A percentile compares a stretch with the other conserved stretches of the same genome.
phyloP scores from a whole-genome alignment of 495 filamentous ascomycete species.

The Durotheca rogersii region DNA sequence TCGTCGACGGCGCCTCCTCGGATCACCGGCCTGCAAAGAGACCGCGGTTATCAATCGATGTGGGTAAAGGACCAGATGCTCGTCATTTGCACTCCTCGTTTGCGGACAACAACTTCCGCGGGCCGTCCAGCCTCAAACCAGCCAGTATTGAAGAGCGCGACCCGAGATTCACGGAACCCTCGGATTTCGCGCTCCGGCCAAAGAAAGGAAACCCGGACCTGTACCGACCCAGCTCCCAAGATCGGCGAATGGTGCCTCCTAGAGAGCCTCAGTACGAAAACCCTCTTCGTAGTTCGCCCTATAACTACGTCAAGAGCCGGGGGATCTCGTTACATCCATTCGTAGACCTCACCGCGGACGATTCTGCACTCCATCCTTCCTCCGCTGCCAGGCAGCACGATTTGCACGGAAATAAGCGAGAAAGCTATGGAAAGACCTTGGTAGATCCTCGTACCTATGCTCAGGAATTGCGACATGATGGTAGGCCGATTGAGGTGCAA shows the following conservation, averaged over 20 bases:
- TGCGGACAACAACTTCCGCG: slow-evolving; percentile 7
- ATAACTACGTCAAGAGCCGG: background rate
- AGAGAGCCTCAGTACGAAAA: slow-evolving; percentile 5
- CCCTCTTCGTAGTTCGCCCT: background rate
- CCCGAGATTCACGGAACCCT: slow-evolving; percentile 16
- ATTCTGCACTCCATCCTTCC: slow-evolving; percentile 3
- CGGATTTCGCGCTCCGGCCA: slow-evolving; percentile 34
- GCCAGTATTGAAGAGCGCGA: slow-evolving; percentile 6
- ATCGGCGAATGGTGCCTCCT: background rate
- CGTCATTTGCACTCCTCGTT: slow-evolving; percentile 3
- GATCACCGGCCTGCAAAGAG: slow-evolving; percentile 18
- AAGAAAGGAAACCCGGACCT: slow-evolving; percentile 17
- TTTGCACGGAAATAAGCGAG: background rate
- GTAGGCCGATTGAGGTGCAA: slow-evolving; percentile 12
- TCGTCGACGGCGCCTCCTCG: slow-evolving; percentile 2
- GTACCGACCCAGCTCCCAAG: slow-evolving; percentile 5
- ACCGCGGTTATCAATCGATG: slow-evolving; percentile 11
- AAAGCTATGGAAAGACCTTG: background rate
- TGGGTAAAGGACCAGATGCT: background rate
- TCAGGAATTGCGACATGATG: background rate
- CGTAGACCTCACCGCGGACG: slow-evolving; percentile 30
- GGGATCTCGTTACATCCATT: background rate
- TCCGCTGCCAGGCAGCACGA: background rate
- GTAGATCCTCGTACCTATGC: background rate
- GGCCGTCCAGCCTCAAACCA: slow-evolving; percentile 4